phyloP scores from a whole-genome alignment of 225 moss, liverwort and hornwort species.

The Neckera pumila region DNA sequence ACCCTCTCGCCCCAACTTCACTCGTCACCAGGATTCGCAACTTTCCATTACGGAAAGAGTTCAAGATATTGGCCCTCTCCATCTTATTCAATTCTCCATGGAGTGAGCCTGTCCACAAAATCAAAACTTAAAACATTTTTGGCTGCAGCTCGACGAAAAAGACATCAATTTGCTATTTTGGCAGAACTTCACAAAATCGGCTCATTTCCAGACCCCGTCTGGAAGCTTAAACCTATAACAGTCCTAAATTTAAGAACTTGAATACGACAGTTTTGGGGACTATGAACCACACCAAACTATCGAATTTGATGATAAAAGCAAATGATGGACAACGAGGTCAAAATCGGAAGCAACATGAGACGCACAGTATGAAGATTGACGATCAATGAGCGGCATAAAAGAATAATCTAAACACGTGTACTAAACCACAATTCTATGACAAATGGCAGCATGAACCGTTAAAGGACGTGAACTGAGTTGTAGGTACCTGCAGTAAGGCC shows the following conservation, averaged over 20 bases:
- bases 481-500: conserved; percentile 58
- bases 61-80: conserved; percentile 65
- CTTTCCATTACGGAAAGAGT: conserved; percentile 68
- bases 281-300: not conserved
- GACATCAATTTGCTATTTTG: not conserved
- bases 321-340: not conserved
- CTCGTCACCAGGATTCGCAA: conserved; percentile 76
- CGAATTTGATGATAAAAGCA: not conserved
- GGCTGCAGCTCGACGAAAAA: not conserved
- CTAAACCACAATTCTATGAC: not conserved
- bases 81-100: conserved; percentile 83
- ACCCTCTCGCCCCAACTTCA: conserved; percentile 89
- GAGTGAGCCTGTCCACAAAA: conserved; percentile 44
- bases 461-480: not conserved
- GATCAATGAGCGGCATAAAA: not conserved
- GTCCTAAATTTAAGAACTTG: not conserved
- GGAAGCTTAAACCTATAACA: not conserved
- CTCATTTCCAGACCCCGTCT: not conserved
- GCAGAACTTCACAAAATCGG: not conserved
- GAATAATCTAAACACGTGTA: not conserved
- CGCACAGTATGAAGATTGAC: not conserved
- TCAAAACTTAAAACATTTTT: not conserved
- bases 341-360: not conserved
- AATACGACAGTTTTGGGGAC: not conserved
- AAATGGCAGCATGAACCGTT: not conserved